phyloP scores from a whole-genome alignment of 202 grass and related monocot genomes.

The Saccharum hybrid region DNA sequence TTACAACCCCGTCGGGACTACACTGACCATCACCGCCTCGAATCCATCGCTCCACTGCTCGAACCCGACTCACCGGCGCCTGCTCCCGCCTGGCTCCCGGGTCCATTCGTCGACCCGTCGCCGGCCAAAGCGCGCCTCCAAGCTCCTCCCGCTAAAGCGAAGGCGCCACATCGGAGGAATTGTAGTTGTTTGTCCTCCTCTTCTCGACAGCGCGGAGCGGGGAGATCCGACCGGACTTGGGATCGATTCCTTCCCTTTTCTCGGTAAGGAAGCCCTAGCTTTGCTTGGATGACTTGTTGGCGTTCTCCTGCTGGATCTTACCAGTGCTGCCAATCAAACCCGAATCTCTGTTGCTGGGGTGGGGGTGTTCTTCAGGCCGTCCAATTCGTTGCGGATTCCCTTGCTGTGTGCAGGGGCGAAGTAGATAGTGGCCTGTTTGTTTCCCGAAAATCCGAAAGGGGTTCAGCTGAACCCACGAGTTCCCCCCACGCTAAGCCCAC shows the following conservation, averaged over 20 bases:
- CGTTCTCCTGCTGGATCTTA: constrained; percentile 28
- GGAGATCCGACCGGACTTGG: constrained; percentile 33
- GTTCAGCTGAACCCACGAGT: not conserved
- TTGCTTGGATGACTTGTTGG: not conserved
- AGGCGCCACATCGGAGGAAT: not conserved
- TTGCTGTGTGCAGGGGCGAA: not conserved
- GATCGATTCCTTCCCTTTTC: not conserved
- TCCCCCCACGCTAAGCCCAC: not conserved
- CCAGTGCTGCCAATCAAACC: not conserved
- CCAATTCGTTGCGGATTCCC: not conserved
- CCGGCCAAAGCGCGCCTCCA: not conserved
- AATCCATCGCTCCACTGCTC: constrained; percentile 27
- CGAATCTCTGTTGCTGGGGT: constrained; percentile 1
- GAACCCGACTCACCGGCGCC: not conserved
- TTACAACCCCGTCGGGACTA: constrained; percentile 21
- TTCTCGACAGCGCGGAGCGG: not conserved
- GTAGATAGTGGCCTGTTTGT: not conserved
- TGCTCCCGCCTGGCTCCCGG: not conserved
- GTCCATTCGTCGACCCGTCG: not conserved
- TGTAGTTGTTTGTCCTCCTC: not conserved
- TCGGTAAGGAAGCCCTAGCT: constrained; percentile 37
- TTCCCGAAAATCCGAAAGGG: not conserved
- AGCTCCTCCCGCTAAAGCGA: not conserved
- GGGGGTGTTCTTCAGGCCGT: not conserved
- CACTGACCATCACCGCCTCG: constrained; percentile 36